Percentiles rank a stretch among this genome's conserved stretches.
Conservation (phyloP, 345 rosid species). For the Crucihimalaya himalaica region DNA sequence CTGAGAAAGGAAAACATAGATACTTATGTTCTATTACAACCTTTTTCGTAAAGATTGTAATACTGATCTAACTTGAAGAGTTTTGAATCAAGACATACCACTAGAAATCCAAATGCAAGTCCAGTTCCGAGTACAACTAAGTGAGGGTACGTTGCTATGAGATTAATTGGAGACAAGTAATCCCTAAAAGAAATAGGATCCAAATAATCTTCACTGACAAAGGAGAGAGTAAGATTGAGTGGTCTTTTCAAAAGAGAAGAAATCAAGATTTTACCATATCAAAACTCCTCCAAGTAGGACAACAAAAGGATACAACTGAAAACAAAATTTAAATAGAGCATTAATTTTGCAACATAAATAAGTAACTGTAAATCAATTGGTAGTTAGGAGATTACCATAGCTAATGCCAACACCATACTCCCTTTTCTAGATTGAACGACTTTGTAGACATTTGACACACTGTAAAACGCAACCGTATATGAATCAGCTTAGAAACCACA, state of each 20-base stretch:
- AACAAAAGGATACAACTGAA: conserved; percentile 86
- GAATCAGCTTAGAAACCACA: not conserved
- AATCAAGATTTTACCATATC: conserved; percentile 62
- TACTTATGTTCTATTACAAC: not conserved
- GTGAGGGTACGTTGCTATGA: conserved; percentile 83
- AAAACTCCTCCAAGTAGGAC: conserved; percentile 88
- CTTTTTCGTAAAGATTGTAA: not conserved
- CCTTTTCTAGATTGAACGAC: conserved; percentile 86
- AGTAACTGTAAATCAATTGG: not conserved
- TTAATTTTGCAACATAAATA: conserved; percentile 12
- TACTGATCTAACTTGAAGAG: not conserved
- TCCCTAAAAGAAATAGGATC: conserved; percentile 30
- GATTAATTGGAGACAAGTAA: conserved; percentile 69
- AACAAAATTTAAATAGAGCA: conserved; percentile 35
- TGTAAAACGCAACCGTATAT: conserved; percentile 41
- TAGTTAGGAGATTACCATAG: conserved; percentile 69
- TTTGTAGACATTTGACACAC: conserved; percentile 75
- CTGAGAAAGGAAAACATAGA: conserved; percentile 45
- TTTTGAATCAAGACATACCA: conserved; percentile 57
- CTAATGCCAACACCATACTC: conserved; percentile 85
- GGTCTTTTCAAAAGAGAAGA: not conserved
- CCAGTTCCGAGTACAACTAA: conserved; percentile 89
- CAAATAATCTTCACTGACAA: not conserved
- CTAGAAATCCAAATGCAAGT: conserved; percentile 97
- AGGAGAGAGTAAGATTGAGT: not conserved